These are phyloP conservation scores for Fennellomyces sp. DNA, from an alignment of 371 early-diverging fungal species.

Conservation along the genomic window DNA sequence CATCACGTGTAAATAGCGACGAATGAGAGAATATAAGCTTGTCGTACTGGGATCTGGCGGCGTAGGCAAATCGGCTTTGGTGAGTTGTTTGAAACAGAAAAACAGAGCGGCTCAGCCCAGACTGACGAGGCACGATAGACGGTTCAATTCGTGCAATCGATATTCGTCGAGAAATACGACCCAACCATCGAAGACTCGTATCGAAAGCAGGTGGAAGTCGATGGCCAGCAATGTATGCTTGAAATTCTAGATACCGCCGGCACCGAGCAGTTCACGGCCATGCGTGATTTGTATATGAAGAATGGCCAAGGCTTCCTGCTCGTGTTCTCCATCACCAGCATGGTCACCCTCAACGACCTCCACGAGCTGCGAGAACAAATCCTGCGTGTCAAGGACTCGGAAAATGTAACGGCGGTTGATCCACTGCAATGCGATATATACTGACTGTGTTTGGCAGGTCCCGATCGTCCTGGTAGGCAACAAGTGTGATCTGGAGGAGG, in stretches of 20 bases:
- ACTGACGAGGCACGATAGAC: neutral
- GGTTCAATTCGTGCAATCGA: constrained; percentile 18
- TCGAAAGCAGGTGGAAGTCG: constrained; percentile 88
- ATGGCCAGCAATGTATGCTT: constrained; percentile 85
- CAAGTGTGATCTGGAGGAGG: constrained; percentile 85
- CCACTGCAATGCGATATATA: too few species aligned
- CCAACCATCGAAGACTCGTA: constrained; percentile 93
- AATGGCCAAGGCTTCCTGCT: constrained; percentile 90
- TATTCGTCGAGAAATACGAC: constrained; percentile 61
- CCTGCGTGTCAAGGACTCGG: constrained; percentile 80
- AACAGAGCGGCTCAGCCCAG: neutral
- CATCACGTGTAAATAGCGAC: neutral
- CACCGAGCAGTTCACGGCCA: constrained; percentile 89
- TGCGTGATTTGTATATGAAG: constrained; percentile 94
- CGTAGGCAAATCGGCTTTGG: constrained; percentile 14
- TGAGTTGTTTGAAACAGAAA: neutral
- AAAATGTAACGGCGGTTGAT: constrained; percentile 48
- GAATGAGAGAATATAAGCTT: constrained; percentile 10
- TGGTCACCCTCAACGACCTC: constrained; percentile 82
- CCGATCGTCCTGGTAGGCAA: constrained; percentile 89
- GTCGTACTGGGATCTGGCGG: constrained; percentile 15
- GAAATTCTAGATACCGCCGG: constrained; percentile 92
- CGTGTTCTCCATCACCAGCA: constrained; percentile 86
- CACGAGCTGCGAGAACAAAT: constrained; percentile 82
- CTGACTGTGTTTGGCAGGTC: too few species aligned